Base-by-base conservation (phyloP, 495 filamentous ascomycete genomes). In the Entonaema liquescens region DNA sequence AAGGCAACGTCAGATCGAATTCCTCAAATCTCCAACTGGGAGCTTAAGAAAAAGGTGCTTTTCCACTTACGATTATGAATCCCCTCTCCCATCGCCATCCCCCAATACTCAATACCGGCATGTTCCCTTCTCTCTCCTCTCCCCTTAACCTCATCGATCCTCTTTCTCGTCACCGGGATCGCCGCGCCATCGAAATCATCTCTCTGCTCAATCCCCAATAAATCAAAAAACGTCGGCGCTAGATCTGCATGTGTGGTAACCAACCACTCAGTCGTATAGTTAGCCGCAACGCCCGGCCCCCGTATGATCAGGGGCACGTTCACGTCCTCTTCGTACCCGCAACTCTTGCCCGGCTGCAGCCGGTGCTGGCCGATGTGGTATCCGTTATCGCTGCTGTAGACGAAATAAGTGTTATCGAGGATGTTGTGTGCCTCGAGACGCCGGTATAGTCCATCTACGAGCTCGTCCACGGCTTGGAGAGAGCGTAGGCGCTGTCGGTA, bases 361-460 rank as follows among this genome's bases (percentile, higher is more conserved):
- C 90, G 84, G 69, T 92, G 89, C 67, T 92, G 89, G 3, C 89
- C 87, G 67, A 92, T 89, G 71, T 91, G 89, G 74, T 87, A 92
- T 0, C 90, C 90, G 68, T 92, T 91, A 69, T 92, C 90, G 5
- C 86, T 87, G 5, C 87, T 88, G 73, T 89, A 91, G 60, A 91
- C 83, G 33, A 92, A 84, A 67, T 89, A 91, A 3, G 89, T 91
- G 67, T 90, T 83, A 23, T 90, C 87, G 15, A 90, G 70, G 28
- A 88, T 71, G 15, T 76, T 82, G 36, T 83, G 79, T 1, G 81
- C 76, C 23, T 83, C 79, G 0, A 92, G 81, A 1, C 83, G 83
- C 1, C 74, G 68, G 1, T 91, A 65, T 0, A 91, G 66, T 0
- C 78, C 78, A 21, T 89, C 85, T 0, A 92, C 84, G 1, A 91